These are phyloP conservation scores for Globisporangium cystogenes DNA, from an alignment of 352 stramenopile species.

Conservation along the genomic window DNA sequence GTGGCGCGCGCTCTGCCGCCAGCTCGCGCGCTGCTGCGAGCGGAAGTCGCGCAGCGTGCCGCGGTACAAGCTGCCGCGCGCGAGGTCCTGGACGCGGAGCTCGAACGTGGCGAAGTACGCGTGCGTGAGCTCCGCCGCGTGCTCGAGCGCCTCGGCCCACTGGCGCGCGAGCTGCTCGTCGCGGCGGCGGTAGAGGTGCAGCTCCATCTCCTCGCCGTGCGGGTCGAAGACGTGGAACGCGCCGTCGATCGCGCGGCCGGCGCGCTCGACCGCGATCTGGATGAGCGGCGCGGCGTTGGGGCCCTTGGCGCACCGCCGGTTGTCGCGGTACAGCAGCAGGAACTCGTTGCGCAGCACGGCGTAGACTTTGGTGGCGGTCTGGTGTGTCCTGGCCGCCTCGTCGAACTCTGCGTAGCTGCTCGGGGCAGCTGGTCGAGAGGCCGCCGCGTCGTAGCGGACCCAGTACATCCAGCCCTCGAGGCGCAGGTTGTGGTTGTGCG, in stretches of 20 bases:
- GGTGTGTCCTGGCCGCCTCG: slow-evolving; percentile 6
- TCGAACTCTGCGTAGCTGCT: too few species aligned
- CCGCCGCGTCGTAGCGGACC: slow-evolving; percentile 16
- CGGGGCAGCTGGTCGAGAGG: neutral
- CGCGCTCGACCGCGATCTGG: slow-evolving; percentile 32
- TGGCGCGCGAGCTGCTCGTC: slow-evolving; percentile 19
- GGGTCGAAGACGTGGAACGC: slow-evolving; percentile 32
- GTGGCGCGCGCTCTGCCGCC: slow-evolving; percentile 28
- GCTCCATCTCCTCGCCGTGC: slow-evolving; percentile 29
- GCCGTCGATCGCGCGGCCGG: slow-evolving; percentile 14
- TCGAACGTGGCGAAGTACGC: slow-evolving; percentile 59
- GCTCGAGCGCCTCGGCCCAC: slow-evolving; percentile 51
- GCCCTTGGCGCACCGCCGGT: slow-evolving; percentile 12
- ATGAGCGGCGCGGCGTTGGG: slow-evolving; percentile 22
- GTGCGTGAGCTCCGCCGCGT: slow-evolving; percentile 49
- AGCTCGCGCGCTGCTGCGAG: slow-evolving; percentile 14
- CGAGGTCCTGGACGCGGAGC: slow-evolving; percentile 54
- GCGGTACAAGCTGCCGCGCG: slow-evolving; percentile 59
- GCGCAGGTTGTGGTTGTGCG: slow-evolving; percentile 21
- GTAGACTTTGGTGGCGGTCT: slow-evolving; percentile 36
- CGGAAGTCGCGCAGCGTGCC: slow-evolving; percentile 51
- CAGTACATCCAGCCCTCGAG: slow-evolving; percentile 42
- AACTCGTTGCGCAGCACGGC: slow-evolving; percentile 40
- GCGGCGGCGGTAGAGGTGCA: slow-evolving; percentile 37
- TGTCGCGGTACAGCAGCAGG: slow-evolving; percentile 31